Percentiles rank a stretch among this genome's conserved stretches.
Conservation (phyloP, 768 basidiomycete genomes). For the Pleurotus sapidus region DNA sequence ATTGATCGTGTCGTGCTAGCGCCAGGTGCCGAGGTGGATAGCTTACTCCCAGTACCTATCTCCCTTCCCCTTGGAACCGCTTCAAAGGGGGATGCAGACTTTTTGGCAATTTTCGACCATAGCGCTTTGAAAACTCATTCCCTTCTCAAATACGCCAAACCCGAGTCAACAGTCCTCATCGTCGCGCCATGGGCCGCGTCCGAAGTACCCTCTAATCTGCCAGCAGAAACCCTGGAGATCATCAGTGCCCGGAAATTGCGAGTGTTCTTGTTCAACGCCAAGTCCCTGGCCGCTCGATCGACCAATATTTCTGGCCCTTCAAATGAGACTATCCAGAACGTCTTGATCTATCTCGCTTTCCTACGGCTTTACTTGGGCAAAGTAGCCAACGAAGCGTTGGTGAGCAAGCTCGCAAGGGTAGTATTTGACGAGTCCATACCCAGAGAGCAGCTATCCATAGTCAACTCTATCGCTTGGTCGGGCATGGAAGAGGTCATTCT, state of each 20-base stretch:
- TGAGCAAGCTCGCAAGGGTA: conserved; percentile 49
- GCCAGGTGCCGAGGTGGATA: conserved; percentile 32
- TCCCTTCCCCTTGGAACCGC: conserved; percentile 52
- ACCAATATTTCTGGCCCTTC: conserved; percentile 27
- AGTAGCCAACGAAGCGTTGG: conserved; percentile 48
- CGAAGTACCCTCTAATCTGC: conserved; percentile 71
- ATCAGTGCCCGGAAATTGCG: conserved; percentile 52
- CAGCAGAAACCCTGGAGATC: conserved; percentile 41
- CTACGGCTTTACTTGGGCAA: conserved; percentile 78
- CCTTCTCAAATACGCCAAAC: conserved; percentile 63
- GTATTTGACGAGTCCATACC: conserved; percentile 44
- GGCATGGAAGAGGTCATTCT: conserved; percentile 58
- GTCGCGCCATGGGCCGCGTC: conserved; percentile 71
- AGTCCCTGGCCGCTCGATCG: conserved; percentile 44
- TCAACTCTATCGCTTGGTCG: conserved; percentile 63
- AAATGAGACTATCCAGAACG: conserved; percentile 44
- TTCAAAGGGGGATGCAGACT: conserved; percentile 55
- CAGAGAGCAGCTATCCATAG: conserved; percentile 46
- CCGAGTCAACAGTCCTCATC: conserved; percentile 69
- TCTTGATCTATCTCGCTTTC: conserved; percentile 77
- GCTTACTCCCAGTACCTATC: conserved; percentile 50
- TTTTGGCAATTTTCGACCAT: conserved; percentile 74
- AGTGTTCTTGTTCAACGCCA: conserved; percentile 60
- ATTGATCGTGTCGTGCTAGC: conserved; percentile 69
- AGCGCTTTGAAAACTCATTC: conserved; percentile 76